A percentile compares a stretch with the other conserved stretches of the same genome.
phyloP scores from a whole-genome alignment of 2,329 filamentous ascomycete species.

The Claviceps citrina region DNA sequence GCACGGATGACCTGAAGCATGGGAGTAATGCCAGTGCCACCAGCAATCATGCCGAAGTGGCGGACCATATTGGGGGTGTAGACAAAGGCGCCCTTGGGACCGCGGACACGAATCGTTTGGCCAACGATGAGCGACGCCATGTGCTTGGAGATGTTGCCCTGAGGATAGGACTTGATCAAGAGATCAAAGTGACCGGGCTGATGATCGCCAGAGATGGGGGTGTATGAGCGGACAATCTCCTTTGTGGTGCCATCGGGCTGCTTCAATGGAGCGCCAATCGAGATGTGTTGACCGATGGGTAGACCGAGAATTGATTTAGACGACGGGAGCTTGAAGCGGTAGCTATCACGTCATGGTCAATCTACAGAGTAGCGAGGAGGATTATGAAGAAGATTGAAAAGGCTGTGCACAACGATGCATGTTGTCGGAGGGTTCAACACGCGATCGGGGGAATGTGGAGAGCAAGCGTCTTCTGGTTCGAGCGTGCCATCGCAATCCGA shows the following conservation, averaged over 20 bases:
- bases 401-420: background rate
- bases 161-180: conserved; percentile 93
- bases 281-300: conserved; percentile 97
- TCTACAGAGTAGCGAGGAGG: too few relatives aligned
- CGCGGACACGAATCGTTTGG: conserved; percentile 75
- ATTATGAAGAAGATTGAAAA: background rate
- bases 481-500: conserved; percentile 6
- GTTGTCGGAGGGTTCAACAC: background rate
- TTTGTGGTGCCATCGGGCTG: conserved; percentile 57
- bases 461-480: background rate
- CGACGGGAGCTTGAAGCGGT: conserved; percentile 77
- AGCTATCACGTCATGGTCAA: conserved; percentile 35
- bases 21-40: conserved; percentile 92
- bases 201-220: conserved; percentile 78
- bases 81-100: conserved; percentile 94
- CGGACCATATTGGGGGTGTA: conserved; percentile 95
- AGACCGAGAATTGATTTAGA: conserved; percentile 75
- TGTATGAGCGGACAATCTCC: conserved; percentile 83
- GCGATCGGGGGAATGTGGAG: background rate
- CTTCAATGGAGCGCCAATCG: conserved; percentile 62
- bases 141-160: conserved; percentile 92
- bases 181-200: conserved; percentile 88
- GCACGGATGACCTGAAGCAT: conserved; percentile 95
- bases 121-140: conserved; percentile 72
- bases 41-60: conserved; percentile 94